phyloP scores from a whole-genome alignment of 306 rosid species.

The Corylus americana region DNA sequence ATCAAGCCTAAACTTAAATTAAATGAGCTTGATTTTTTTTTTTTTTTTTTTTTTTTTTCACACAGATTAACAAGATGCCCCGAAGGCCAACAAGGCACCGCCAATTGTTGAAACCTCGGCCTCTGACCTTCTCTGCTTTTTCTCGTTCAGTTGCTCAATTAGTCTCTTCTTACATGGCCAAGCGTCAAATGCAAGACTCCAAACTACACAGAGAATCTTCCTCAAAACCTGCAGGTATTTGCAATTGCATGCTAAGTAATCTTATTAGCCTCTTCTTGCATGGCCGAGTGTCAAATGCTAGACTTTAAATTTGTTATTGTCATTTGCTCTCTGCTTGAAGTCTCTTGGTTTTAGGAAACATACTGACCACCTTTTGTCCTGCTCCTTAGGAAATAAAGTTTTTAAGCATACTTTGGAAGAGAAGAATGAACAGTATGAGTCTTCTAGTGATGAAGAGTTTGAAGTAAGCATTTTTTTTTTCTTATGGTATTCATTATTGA shows the following conservation, averaged over 20 bases:
- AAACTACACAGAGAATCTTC: slow-evolving; percentile 26
- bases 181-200: slow-evolving; percentile 20
- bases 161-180: slow-evolving; percentile 22
- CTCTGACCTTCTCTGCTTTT: slow-evolving; percentile 66
- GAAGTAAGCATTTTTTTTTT: slow-evolving; percentile 45
- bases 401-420: slow-evolving; percentile 26
- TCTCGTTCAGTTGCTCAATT: slow-evolving; percentile 51
- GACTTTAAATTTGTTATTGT: not conserved
- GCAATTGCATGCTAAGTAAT: not conserved
- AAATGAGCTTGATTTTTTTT: not conserved
- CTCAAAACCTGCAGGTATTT: slow-evolving; percentile 29
- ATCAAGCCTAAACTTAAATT: not conserved
- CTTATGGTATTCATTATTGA: not conserved
- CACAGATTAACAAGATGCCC: slow-evolving; percentile 41
- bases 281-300: slow-evolving; percentile 23
- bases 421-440: slow-evolving; percentile 36
- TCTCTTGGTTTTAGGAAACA: not conserved
- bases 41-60: not conserved
- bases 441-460: slow-evolving; percentile 61
- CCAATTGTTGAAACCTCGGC: slow-evolving; percentile 36
- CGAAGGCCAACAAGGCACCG: slow-evolving; percentile 40
- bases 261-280: slow-evolving; percentile 17
- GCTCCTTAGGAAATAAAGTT: slow-evolving; percentile 40
- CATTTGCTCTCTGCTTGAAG: not conserved
- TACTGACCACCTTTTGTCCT: slow-evolving; percentile 1